These are phyloP conservation scores for Sarocladium brachiariae DNA, from an alignment of 2,329 filamentous ascomycete genomes.

Conservation along the genomic window DNA sequence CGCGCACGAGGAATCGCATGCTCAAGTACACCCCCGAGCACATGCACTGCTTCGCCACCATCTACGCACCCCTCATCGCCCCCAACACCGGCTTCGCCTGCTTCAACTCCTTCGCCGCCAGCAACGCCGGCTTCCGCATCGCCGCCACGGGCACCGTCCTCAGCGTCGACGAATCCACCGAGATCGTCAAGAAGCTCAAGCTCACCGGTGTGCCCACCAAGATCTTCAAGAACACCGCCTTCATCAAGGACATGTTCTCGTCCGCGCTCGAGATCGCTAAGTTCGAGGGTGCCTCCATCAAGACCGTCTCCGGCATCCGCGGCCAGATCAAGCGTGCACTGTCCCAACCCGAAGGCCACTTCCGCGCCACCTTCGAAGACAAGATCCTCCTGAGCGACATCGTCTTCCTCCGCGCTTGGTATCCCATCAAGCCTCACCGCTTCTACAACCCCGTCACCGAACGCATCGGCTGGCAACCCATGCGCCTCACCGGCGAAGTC, in stretches of 20 bases:
- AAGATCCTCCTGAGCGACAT: slow-evolving; percentile 97
- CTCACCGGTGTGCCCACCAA: slow-evolving; percentile 90
- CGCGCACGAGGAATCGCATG: slow-evolving; percentile 90
- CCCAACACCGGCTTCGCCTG: slow-evolving; percentile 95
- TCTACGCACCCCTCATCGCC: slow-evolving; percentile 90
- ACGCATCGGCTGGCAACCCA: slow-evolving; percentile 83
- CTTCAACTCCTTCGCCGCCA: slow-evolving; percentile 78
- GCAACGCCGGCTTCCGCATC: slow-evolving; percentile 82
- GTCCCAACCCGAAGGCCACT: slow-evolving; percentile 88
- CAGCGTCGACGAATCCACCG: slow-evolving; percentile 88
- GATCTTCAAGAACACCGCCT: slow-evolving; percentile 98
- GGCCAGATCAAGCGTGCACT: slow-evolving; percentile 97
- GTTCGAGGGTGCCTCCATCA: slow-evolving; percentile 92
- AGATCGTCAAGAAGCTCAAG: slow-evolving; percentile 99
- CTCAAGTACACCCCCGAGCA: slow-evolving; percentile 98
- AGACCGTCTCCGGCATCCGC: slow-evolving; percentile 89
- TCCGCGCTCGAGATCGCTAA: slow-evolving; percentile 91
- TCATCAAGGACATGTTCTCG: slow-evolving; percentile 98
- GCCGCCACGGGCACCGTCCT: slow-evolving; percentile 91
- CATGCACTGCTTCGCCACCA: slow-evolving; percentile 96
- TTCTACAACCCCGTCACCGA: slow-evolving; percentile 98
- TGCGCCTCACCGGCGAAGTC: slow-evolving; percentile 91
- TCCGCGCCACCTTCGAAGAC: slow-evolving; percentile 96
- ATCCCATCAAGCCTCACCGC: slow-evolving; percentile 85
- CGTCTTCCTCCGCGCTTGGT: slow-evolving; percentile 94